Percentiles rank a stretch among this genome's conserved stretches.
Evolutionary conservation across 768 basidiomycete genomes (phyloP).

Genomic region (Pleurotus cornucopiae): DNA sequence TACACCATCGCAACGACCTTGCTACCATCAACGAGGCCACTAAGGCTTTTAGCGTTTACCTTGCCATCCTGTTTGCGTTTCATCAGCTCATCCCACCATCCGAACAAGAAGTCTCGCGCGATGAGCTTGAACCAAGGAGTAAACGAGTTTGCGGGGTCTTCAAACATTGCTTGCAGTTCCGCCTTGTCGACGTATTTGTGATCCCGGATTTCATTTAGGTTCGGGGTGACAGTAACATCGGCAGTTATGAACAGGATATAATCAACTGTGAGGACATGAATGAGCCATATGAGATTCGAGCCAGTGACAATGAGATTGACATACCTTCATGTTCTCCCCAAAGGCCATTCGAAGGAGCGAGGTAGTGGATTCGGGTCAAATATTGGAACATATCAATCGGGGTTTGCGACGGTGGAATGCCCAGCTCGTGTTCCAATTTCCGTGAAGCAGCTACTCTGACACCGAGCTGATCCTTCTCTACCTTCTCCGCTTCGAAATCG

Average conservation of each 20-base stretch:
- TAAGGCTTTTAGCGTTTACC: conserved; percentile 60
- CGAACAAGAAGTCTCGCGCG: conserved; percentile 92
- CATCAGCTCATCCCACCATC: conserved; percentile 95
- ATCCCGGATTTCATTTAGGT: conserved; percentile 89
- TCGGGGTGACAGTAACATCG: conserved; percentile 78
- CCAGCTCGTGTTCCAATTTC: conserved; percentile 95
- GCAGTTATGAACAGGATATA: conserved; percentile 95
- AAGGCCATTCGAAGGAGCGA: conserved; percentile 85
- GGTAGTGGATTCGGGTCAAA: conserved; percentile 94
- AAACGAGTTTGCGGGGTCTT: conserved; percentile 76
- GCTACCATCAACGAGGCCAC: conserved; percentile 63
- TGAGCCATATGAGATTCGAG: neutral
- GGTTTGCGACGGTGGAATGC: conserved; percentile 77
- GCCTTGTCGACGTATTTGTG: conserved; percentile 87
- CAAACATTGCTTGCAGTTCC: conserved; percentile 90
- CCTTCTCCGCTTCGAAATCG: conserved; percentile 83
- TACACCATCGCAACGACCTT: conserved; percentile 65
- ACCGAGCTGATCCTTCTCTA: conserved; percentile 73
- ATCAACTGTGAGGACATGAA: conserved; percentile 61
- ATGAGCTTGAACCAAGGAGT: conserved; percentile 99
- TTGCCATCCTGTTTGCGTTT: conserved; percentile 54
- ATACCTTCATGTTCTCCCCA: conserved; percentile 99
- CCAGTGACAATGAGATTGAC: conserved; percentile 11
- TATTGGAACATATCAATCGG: conserved; percentile 88
- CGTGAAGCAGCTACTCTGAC: conserved; percentile 89